Evolutionary conservation across 2,329 filamentous ascomycete genomes (phyloP).

Genomic region (Anisogramma anomala): DNA sequence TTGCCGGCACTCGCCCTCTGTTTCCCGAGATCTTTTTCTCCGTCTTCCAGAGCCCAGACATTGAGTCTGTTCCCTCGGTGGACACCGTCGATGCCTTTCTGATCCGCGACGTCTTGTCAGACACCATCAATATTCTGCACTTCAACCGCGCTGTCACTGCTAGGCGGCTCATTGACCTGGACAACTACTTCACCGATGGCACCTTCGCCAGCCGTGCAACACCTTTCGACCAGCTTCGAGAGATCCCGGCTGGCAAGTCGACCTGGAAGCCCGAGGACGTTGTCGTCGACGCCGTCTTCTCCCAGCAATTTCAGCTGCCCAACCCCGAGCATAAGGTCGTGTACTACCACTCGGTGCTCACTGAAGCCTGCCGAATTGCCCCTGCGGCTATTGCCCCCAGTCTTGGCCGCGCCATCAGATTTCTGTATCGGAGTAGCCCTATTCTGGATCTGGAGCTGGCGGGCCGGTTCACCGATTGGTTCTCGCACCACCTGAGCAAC

Average conservation of each 20-base stretch:
- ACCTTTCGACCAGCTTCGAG: conserved; percentile 77
- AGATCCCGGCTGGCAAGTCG: conserved; percentile 50
- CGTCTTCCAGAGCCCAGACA: conserved; percentile 76
- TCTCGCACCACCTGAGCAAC: conserved; percentile 93
- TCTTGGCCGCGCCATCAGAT: conserved; percentile 83
- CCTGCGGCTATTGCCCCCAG: conserved; percentile 94
- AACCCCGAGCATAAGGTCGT: conserved; percentile 84
- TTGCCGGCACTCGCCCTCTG: conserved; percentile 60
- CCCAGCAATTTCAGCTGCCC: conserved; percentile 82
- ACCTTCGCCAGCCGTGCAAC: conserved; percentile 93
- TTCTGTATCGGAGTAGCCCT: conserved; percentile 71
- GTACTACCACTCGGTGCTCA: conserved; percentile 91
- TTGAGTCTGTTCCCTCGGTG: conserved; percentile 75
- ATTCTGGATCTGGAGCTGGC: conserved; percentile 77
- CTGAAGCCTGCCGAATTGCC: conserved; percentile 89
- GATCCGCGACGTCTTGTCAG: conserved; percentile 72
- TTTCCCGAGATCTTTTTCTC: conserved; percentile 94
- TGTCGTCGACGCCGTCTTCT: conserved; percentile 94
- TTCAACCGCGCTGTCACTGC: conserved; percentile 84
- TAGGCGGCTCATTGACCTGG: conserved; percentile 82
- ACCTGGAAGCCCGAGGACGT: conserved; percentile 98
- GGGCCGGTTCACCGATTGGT: conserved; percentile 92
- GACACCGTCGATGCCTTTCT: conserved; percentile 69
- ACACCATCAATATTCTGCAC: conserved; percentile 88
- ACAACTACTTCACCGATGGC: conserved; percentile 81